Evolutionary conservation across 176 grass and related monocot genomes (phyloP).

Genomic region (Thalia dealbata): DNA sequence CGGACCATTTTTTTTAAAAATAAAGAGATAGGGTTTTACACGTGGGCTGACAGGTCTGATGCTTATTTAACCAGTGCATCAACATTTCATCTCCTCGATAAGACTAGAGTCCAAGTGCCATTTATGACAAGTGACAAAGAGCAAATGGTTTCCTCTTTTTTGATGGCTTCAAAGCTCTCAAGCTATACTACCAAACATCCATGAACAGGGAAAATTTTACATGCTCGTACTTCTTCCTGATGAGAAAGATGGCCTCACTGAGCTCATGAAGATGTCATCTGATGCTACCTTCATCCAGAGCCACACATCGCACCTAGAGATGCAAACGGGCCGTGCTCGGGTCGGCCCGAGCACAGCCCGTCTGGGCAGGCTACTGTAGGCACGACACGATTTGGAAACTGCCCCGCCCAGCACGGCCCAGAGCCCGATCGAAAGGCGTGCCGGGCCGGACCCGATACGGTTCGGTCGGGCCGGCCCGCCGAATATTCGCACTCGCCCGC

Average conservation of each 20-base stretch:
- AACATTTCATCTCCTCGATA: slow-evolving; percentile 36
- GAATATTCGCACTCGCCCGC: no score
- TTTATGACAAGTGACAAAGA: slow-evolving; percentile 36
- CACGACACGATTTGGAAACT: no score
- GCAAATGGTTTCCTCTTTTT: slow-evolving; percentile 37
- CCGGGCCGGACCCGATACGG: no score
- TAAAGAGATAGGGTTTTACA: no score
- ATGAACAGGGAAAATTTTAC: slow-evolving; percentile 19
- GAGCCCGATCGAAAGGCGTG: no score
- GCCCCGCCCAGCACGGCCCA: no score
- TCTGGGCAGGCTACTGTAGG: no score
- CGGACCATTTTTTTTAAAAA: no score
- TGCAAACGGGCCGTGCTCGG: no score
- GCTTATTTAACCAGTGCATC: slow-evolving; percentile 13
- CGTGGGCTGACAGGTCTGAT: slow-evolving; percentile 45
- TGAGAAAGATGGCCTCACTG: slow-evolving; percentile 31
- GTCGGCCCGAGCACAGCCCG: no score
- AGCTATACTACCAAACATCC: slow-evolving; percentile 29
- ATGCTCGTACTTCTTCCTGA: slow-evolving; percentile 62
- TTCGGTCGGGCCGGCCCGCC: no score
- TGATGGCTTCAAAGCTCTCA: slow-evolving; percentile 52
- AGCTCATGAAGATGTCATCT: slow-evolving; percentile 32
- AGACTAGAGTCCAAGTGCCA: slow-evolving; percentile 20
- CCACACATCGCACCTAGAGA: no score
- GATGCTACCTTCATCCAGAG: slow-evolving; percentile 21